Base-by-base conservation (phyloP, 225 moss, liverwort and hornwort species). In the Sphagnum contortum region DNA sequence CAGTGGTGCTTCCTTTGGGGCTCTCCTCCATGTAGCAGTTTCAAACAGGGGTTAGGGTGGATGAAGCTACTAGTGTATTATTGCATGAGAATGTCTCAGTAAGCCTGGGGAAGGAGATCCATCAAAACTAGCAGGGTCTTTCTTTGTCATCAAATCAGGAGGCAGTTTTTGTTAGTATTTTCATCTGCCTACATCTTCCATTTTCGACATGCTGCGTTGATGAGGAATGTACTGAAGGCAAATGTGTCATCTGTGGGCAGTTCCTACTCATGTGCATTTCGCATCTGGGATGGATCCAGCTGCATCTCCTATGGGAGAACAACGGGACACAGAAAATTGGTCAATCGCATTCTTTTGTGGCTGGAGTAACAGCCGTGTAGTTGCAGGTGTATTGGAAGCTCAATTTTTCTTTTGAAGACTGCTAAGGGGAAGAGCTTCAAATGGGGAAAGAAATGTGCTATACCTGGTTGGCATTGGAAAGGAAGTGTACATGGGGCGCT, bases 231-330 rank as follows among this genome's bases (percentile, higher is more conserved):
- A 65, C 45, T 64, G 48, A 60, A 48, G 61, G 71, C 56, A 52
- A 70, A 53, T 45, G 14, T 61, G 69, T 69, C 61, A 61, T 69
- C 61, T 69, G 69, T 69, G 61, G 60, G 57, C 63, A 69, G 54
- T 73, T 74, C 77, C 73, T 73, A 57, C 59, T 57, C 53, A 53
- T 79, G 78, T 79, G 78, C 74, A 74, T 64, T 71, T 70, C 51
- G 63, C 63, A 67, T 64, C 65, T 47, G 74, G 78, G 69, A 7
- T 60, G 52, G 71, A 74, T 71, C 65, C 68, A 64, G 57, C 65
- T 73, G 69, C 72, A 64, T 70, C 49, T 65, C 59, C 12, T 12
- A 57, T 48, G 13, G 56, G 70, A 63, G 64, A 51, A 62, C 59
- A 50, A 67, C 55, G 66, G 57, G 67, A 68, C 74, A 67, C 47